Percentiles rank a stretch among this genome's conserved stretches.
Evolutionary conservation across 805 yeast genomes (phyloP).

Genomic region (Wickerhamomyces silvicola): DNA sequence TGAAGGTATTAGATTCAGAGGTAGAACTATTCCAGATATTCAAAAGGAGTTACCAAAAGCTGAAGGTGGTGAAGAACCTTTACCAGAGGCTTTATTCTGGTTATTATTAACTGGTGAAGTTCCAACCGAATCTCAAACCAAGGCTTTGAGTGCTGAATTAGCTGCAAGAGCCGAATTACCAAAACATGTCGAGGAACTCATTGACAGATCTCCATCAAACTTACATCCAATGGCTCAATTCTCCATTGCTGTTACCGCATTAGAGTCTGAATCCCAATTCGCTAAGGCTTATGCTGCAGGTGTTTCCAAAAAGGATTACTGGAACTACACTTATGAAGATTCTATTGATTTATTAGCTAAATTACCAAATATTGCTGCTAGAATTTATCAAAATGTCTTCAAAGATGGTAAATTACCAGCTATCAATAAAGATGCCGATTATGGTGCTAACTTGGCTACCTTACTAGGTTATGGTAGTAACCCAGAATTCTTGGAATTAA

Average conservation of each 20-base stretch:
- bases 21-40: slow-evolving; percentile 75
- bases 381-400: slow-evolving; percentile 79
- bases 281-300: slow-evolving; percentile 83
- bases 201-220: slow-evolving; percentile 68
- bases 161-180: slow-evolving; percentile 77
- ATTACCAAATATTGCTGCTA: slow-evolving; percentile 74
- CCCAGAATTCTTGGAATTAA: slow-evolving; percentile 67
- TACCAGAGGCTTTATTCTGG: slow-evolving; percentile 84
- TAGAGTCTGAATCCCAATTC: slow-evolving; percentile 76
- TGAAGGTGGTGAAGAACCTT: slow-evolving; percentile 56
- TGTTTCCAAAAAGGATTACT: slow-evolving; percentile 75
- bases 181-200: slow-evolving; percentile 64
- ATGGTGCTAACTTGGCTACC: slow-evolving; percentile 58
- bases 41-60: slow-evolving; percentile 70
- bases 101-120: slow-evolving; percentile 75
- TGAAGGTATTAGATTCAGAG: slow-evolving; percentile 85
- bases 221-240: slow-evolving; percentile 90
- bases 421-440: slow-evolving; percentile 51
- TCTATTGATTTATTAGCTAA: slow-evolving; percentile 74
- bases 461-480: slow-evolving; percentile 51
- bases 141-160: slow-evolving; percentile 65
- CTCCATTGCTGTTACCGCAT: slow-evolving; percentile 74
- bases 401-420: slow-evolving; percentile 66
- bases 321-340: slow-evolving; percentile 81
- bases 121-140: slow-evolving; percentile 66